These are phyloP conservation scores for Anthostomella pinea DNA, from an alignment of 2,329 filamentous ascomycete species.

Conservation along the genomic window DNA sequence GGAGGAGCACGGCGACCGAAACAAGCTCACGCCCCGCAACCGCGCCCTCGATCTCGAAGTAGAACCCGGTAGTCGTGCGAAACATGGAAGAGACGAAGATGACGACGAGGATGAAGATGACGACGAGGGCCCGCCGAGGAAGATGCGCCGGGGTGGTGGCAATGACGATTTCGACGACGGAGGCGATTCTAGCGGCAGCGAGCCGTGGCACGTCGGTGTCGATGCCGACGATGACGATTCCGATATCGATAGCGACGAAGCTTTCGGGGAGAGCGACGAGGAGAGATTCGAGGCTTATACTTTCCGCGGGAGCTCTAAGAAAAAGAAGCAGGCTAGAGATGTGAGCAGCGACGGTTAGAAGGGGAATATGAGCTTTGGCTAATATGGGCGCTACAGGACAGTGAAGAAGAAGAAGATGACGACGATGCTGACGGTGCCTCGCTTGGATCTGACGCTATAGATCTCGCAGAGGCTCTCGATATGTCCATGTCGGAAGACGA, in stretches of 20 bases:
- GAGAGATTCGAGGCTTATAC: constrained; percentile 76
- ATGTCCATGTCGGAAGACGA: constrained; percentile 44
- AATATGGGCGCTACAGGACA: no score
- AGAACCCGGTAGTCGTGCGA: constrained; percentile 30
- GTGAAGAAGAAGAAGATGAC: constrained; percentile 45
- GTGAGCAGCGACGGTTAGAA: no score
- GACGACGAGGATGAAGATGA: constrained; percentile 59
- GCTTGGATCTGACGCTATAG: constrained; percentile 58
- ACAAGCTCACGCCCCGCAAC: constrained; percentile 48
- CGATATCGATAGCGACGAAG: constrained; percentile 69
- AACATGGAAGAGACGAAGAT: constrained; percentile 43
- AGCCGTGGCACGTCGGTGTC: constrained; percentile 75
- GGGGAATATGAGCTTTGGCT: no score
- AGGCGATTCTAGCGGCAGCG: constrained; percentile 81
- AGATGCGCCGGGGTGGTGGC: constrained; percentile 42
- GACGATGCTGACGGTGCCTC: constrained; percentile 57
- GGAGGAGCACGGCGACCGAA: constrained; percentile 47
- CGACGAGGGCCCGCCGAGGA: constrained; percentile 50
- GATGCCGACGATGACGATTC: constrained; percentile 61
- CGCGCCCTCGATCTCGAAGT: constrained; percentile 48
- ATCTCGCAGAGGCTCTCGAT: constrained; percentile 55
- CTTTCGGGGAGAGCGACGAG: constrained; percentile 85
- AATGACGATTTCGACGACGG: constrained; percentile 60
- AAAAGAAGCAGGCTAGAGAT: constrained; percentile 28
- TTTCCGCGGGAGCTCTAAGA: constrained; percentile 48